phyloP scores from a whole-genome alignment of 495 filamentous ascomycete genomes.

The Talaromyces liani region DNA sequence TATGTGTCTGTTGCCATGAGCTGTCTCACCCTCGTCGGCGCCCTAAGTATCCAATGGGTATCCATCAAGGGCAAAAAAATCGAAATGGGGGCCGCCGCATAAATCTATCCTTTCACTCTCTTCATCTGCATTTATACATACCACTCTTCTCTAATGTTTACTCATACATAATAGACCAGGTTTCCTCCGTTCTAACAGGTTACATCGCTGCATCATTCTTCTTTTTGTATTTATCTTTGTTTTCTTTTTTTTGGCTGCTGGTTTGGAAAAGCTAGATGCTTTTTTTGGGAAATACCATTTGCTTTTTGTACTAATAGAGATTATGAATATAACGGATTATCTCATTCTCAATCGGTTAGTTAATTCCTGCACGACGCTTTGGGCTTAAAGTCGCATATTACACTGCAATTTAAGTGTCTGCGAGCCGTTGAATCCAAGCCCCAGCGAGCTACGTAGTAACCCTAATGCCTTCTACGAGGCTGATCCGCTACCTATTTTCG shows the following conservation, averaged over 20 bases:
- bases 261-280: not conserved
- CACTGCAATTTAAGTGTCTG: no score
- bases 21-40: constrained; percentile 52
- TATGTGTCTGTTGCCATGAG: constrained; percentile 60
- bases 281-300: not conserved
- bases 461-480: no score
- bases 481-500: no score
- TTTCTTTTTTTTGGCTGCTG: not conserved
- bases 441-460: no score
- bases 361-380: no score
- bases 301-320: not conserved
- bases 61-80: constrained; percentile 81
- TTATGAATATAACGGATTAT: not conserved
- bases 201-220: not conserved
- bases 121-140: not conserved
- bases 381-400: no score
- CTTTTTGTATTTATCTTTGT: not conserved
- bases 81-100: constrained; percentile 49
- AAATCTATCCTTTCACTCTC: not conserved
- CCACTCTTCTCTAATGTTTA: not conserved
- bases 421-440: no score
- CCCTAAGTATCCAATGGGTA: constrained; percentile 63
- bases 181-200: not conserved
- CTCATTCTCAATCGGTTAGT: not conserved
- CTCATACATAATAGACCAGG: not conserved